Evolutionary conservation across 2,329 filamentous ascomycete species (phyloP).

Genomic region (Blastomyces silverae): DNA sequence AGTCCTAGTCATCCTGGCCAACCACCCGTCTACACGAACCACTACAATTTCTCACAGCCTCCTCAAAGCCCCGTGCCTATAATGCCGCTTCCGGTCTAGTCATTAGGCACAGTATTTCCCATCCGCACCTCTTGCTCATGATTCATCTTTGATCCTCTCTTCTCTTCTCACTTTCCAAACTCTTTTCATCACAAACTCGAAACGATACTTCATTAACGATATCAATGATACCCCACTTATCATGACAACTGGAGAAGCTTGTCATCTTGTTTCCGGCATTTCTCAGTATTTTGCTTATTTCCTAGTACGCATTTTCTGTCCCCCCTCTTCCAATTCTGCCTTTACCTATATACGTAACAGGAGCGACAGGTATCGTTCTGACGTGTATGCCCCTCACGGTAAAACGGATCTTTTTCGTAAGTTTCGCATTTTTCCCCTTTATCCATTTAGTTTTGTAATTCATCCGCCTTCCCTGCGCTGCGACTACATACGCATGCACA

Average conservation of each 20-base stretch:
- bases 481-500: neutral
- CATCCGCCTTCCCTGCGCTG: neutral
- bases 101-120: neutral
- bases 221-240: slow-evolving; percentile 4
- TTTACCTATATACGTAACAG: neutral
- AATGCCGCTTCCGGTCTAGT: neutral
- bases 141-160: neutral
- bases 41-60: neutral
- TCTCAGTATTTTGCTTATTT: neutral
- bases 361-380: slow-evolving; percentile 1
- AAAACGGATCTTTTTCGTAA: neutral
- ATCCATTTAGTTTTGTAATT: neutral
- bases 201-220: neutral
- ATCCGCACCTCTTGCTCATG: neutral
- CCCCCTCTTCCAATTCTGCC: neutral
- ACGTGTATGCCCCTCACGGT: neutral
- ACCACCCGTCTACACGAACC: neutral
- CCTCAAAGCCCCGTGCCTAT: neutral
- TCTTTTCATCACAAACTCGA: neutral
- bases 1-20: neutral
- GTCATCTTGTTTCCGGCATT: neutral
- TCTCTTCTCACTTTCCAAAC: neutral
- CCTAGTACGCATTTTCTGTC: neutral
- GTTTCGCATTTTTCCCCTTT: neutral
- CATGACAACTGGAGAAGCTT: neutral